Base-by-base conservation (phyloP, 192 early-diverging fungal species). In the Coemansia sp. region DNA sequence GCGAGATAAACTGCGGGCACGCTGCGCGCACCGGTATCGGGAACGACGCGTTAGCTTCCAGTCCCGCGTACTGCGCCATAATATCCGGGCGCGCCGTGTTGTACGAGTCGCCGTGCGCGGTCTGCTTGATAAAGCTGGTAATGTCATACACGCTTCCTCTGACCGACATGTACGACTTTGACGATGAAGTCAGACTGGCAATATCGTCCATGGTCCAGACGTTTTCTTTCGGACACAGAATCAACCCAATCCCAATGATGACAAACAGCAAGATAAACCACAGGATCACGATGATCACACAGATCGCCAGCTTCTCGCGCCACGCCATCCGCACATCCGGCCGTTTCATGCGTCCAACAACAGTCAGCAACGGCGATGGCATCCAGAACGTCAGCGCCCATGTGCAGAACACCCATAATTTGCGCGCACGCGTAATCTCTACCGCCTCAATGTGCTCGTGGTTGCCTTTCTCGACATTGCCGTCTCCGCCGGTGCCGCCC, bases 291-390 rank as follows among this genome's bases (percentile, higher is more conserved):
- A 98, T 96, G 69, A 97, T 76, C 36, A 91, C 78, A 81, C 92
- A 95, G 32, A 98, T 85, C 1, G 90, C 87, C 6, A 93, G 82
- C 77, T 98, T 98, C 78, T 98, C 96, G 46, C 96, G 84, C 94
- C 94, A 98, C 18, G 96, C 96, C 94, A 96, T 95, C 26, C 88
- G 92, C 55, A 98, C 88, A 72, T 98, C 94, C 26, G 91, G 87
- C 36, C 94, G 88, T 75, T 90, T 94, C 93, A 98, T 94, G 40
- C 89, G 83, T 1, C 78, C 78, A 66, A 43, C 42, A 57, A 7
- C 16, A 36, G 16, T 26, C 26, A 81, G 66, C 40, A 81, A 22
- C 37, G 73, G 69, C 41, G 73, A 61, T 7, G 78, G 78, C 46
- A 81, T 45, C 76, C 76, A 78, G 18, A 65, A 78, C 10, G 72